Conservation (phyloP, 768 basidiomycete genomes). For the Lactarius pseudohatsudake region DNA sequence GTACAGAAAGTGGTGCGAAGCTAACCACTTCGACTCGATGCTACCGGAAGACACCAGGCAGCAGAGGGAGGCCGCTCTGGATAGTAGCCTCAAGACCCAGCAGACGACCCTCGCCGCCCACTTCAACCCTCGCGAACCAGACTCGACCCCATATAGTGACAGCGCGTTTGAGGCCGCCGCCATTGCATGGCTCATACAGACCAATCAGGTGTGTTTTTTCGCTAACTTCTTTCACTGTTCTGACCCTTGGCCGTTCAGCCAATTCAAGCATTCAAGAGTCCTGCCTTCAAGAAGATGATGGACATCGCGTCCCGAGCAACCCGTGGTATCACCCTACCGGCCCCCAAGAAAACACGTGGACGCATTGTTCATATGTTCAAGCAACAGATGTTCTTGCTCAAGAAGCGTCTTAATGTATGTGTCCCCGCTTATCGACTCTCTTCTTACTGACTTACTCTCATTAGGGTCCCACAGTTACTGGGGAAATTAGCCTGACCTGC, state of each 20-base stretch:
- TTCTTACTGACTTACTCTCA: not conserved
- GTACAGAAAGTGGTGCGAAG: not conserved
- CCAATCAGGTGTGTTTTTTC: not conserved
- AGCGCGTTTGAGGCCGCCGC: not conserved
- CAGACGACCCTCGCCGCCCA: not conserved
- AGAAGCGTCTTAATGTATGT: slow-evolving; percentile 31
- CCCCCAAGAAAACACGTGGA: slow-evolving; percentile 31
- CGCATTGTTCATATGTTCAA: slow-evolving; percentile 37
- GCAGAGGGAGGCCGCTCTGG: not conserved
- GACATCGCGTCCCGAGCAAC: slow-evolving; percentile 31
- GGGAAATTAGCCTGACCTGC: slow-evolving; percentile 2
- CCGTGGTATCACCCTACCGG: slow-evolving; percentile 40
- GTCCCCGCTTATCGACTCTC: accelerated
- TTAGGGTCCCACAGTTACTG: slow-evolving; percentile 24
- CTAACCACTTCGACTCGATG: not conserved
- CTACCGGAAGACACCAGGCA: not conserved
- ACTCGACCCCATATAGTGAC: not conserved
- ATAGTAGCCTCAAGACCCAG: not conserved
- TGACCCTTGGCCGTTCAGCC: not conserved
- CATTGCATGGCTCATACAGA: not conserved
- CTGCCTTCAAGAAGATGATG: not conserved
- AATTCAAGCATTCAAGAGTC: not conserved
- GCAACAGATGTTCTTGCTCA: slow-evolving; percentile 16
- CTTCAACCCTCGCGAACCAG: not conserved
- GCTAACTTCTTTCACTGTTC: not conserved